Conservation (phyloP, 2,329 filamentous ascomycete genomes). For the Sclerotinia nivalis region DNA sequence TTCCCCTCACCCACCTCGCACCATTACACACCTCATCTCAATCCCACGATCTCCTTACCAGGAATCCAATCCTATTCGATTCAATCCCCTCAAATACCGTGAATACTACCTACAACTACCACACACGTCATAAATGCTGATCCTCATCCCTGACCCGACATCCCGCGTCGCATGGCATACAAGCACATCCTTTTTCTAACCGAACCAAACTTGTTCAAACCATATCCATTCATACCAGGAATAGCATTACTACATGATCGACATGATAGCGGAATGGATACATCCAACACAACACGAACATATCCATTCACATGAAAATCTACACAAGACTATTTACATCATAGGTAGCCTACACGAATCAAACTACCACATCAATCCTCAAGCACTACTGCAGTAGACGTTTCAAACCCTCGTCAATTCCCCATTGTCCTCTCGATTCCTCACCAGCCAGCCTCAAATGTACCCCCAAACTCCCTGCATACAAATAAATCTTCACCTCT, state of each 20-base stretch:
- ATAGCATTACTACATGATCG: background rate
- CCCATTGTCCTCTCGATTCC: background rate
- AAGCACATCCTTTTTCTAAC: background rate
- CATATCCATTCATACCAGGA: background rate
- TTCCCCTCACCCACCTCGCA: background rate
- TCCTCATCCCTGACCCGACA: background rate
- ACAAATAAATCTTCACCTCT: background rate
- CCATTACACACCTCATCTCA: background rate
- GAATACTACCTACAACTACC: background rate
- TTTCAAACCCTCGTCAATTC: background rate
- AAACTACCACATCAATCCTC: too few species aligned
- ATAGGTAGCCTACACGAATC: too few species aligned
- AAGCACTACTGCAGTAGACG: too few species aligned
- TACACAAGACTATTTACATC: too few species aligned
- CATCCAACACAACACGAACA: background rate
- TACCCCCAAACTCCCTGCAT: background rate
- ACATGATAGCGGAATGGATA: background rate
- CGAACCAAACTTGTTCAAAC: background rate
- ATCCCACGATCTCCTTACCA: background rate
- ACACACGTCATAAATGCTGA: background rate
- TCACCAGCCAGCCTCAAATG: constrained; percentile 1
- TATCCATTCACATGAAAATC: too few species aligned
- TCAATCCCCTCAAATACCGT: background rate
- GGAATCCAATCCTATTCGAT: background rate
- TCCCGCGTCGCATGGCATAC: background rate